phyloP scores from a whole-genome alignment of 495 filamentous ascomycete genomes.

The Xylaria grammica region DNA sequence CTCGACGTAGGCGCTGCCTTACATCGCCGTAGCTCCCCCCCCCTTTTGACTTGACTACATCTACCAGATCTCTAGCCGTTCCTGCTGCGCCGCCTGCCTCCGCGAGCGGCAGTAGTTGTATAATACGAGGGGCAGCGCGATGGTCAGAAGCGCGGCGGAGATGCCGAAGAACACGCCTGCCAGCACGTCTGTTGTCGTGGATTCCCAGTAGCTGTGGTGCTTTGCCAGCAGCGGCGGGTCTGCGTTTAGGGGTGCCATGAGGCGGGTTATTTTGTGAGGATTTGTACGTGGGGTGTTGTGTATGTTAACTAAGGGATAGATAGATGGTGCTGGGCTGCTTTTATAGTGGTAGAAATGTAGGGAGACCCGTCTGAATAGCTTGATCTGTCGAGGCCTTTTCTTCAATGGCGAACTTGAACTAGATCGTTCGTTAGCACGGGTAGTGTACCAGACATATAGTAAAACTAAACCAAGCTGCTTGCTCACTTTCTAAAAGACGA shows the following conservation, averaged over 20 bases:
- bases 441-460: background rate
- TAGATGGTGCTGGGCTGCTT: too few species aligned
- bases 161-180: conserved; percentile 20
- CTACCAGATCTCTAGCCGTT: conserved; percentile 2
- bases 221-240: background rate
- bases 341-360: too few species aligned
- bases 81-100: background rate
- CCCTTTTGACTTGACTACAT: too few species aligned
- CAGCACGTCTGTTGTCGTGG: background rate
- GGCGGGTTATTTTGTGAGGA: too few species aligned
- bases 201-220: background rate
- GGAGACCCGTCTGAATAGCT: too few species aligned
- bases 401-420: background rate
- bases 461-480: background rate
- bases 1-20: too few species aligned
- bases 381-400: background rate
- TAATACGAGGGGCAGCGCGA: conserved; percentile 14
- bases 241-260: too few species aligned
- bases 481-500: background rate
- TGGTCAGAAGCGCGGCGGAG: conserved; percentile 7
- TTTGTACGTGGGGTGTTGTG: too few species aligned
- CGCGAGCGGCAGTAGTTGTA: conserved; percentile 17
- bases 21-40: too few species aligned
- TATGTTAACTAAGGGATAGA: too few species aligned
- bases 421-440: too few species aligned